Percentiles rank a stretch among this genome's conserved stretches.
phyloP scores from a whole-genome alignment of 169 alveolate genomes.

The Plasmodium sp. region DNA sequence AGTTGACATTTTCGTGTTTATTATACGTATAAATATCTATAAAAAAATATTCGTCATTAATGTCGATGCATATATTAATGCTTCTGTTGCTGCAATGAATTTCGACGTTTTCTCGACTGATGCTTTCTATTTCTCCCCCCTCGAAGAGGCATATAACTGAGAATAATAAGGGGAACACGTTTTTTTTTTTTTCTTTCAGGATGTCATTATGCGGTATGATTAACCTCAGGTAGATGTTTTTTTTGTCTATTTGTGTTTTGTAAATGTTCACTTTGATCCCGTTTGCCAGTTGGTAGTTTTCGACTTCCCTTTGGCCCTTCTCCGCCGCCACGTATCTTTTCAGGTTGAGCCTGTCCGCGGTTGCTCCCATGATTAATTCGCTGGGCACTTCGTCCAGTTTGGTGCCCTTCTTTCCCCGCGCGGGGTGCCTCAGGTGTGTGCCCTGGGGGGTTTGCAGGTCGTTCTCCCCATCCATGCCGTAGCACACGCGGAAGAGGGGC shows the following conservation, averaged over 20 bases:
- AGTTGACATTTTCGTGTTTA: constrained; percentile 35
- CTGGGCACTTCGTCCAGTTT: neutral
- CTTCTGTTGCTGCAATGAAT: constrained; percentile 84
- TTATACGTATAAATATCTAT: constrained; percentile 82
- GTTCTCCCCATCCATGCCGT: neutral
- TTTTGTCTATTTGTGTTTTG: constrained; percentile 58
- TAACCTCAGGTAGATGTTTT: constrained; percentile 34
- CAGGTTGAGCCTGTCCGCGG: neutral
- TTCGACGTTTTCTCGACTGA: constrained; percentile 87
- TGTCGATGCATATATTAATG: constrained; percentile 83
- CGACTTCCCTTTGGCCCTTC: constrained; percentile 20
- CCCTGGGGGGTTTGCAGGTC: neutral
- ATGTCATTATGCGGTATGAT: constrained; percentile 72
- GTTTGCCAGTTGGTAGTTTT: constrained; percentile 43
- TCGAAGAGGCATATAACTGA: constrained; percentile 84
- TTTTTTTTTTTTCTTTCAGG: constrained; percentile 24
- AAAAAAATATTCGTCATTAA: constrained; percentile 83
- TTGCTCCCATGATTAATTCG: neutral
- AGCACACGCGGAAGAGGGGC: constrained; percentile 1
- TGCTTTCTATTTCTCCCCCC: constrained; percentile 89
- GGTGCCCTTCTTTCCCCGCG: neutral
- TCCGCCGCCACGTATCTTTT: constrained; percentile 2
- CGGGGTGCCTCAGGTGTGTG: neutral
- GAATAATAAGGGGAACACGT: constrained; percentile 28
- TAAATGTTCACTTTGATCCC: constrained; percentile 53